phyloP scores from a whole-genome alignment of 1,139 yeast species.

The Geotrichum aggregatum region DNA sequence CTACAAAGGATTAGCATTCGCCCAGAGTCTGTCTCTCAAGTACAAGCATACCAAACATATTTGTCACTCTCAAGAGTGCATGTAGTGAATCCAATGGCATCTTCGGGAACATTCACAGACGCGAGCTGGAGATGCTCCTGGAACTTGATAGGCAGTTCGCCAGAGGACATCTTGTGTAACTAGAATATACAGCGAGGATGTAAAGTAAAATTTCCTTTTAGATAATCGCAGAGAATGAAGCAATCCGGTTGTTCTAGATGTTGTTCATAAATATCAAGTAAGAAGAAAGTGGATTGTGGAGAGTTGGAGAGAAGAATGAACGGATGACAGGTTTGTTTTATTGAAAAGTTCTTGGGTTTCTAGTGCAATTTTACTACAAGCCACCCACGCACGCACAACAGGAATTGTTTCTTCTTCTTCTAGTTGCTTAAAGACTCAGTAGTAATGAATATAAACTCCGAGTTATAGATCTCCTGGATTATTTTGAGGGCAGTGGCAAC shows the following conservation, averaged over 20 bases:
- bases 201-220: neutral
- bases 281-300: constrained; percentile 3
- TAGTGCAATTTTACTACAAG: no score
- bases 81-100: constrained; percentile 84
- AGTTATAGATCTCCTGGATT: no score
- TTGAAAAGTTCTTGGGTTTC: neutral
- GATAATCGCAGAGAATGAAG: neutral
- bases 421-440: neutral
- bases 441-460: no score
- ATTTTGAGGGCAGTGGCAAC: no score
- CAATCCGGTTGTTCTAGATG: neutral
- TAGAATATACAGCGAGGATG: neutral
- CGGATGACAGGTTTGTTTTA: constrained; percentile 5
- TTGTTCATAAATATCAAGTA: neutral
- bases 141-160: constrained; percentile 91
- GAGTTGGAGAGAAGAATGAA: neutral
- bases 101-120: constrained; percentile 74
- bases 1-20: constrained; percentile 39
- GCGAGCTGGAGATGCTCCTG: constrained; percentile 90
- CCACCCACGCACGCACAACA: neutral
- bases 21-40: neutral
- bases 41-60: constrained; percentile 52
- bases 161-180: constrained; percentile 14
- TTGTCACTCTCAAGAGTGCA: constrained; percentile 91
- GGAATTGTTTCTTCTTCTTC: neutral